Conservation (phyloP, 495 filamentous ascomycete species). For the Lichenothelia convexa region DNA sequence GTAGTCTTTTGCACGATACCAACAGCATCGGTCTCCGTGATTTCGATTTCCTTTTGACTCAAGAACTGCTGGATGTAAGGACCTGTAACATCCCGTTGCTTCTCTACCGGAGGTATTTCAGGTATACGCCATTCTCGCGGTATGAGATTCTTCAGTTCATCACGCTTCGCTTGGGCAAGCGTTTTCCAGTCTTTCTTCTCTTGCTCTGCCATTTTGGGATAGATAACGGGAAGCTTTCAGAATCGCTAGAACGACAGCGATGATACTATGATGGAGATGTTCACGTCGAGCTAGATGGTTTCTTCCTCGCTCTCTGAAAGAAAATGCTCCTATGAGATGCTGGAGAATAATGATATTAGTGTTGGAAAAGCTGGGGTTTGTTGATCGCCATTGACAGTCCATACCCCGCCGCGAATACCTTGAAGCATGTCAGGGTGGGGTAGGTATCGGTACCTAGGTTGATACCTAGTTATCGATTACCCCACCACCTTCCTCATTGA, state of each 20-base stretch:
- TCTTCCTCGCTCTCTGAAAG: too few species aligned
- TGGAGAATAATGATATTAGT: background rate
- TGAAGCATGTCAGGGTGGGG: too few species aligned
- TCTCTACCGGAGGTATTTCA: conserved; percentile 27
- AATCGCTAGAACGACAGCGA: too few species aligned
- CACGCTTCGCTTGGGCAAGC: conserved; percentile 31
- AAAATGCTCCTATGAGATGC: too few species aligned
- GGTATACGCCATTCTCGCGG: conserved; percentile 38
- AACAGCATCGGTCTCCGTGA: conserved; percentile 23
- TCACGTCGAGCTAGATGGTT: too few species aligned
- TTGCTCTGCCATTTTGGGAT: too few species aligned
- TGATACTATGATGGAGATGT: too few species aligned
- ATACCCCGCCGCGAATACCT: too few species aligned
- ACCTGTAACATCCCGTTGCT: conserved; percentile 45
- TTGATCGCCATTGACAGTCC: background rate
- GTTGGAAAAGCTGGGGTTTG: background rate
- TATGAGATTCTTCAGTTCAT: conserved; percentile 34
- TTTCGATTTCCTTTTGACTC: conserved; percentile 30
- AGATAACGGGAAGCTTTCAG: too few species aligned
- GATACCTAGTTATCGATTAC: background rate
- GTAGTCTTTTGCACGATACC: conserved; percentile 18
- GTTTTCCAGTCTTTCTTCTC: conserved; percentile 30
- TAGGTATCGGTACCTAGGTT: background rate
- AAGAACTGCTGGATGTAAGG: conserved; percentile 39
- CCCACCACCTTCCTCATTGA: background rate